A percentile compares a stretch with the other conserved stretches of the same genome.
Conservation (phyloP, 306 rosid species). For the Pterocarpus santalinus region DNA sequence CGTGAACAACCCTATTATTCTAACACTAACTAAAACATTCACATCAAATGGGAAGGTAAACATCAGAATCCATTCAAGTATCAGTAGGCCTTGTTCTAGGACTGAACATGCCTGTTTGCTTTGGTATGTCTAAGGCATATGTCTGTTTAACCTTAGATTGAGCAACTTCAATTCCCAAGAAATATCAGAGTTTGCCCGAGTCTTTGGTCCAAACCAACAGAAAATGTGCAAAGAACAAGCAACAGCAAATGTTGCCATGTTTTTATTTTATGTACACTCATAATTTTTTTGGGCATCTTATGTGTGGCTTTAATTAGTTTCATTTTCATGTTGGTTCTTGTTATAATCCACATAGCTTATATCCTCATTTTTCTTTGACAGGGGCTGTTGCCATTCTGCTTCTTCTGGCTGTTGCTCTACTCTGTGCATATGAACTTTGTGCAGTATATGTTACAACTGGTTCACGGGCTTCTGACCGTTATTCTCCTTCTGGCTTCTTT, state of each 20-base stretch:
- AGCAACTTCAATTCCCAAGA: background rate
- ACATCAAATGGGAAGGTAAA: background rate
- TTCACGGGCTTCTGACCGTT: constrained; percentile 92
- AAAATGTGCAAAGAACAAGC: background rate
- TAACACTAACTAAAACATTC: background rate
- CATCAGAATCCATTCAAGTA: background rate
- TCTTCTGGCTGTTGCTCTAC: constrained; percentile 96
- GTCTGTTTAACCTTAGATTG: background rate
- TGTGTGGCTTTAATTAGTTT: constrained; percentile 16
- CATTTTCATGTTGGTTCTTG: constrained; percentile 5
- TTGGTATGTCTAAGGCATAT: background rate
- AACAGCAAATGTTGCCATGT: background rate
- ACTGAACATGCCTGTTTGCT: background rate
- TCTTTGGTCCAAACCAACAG: background rate
- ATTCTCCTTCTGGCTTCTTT: constrained; percentile 99
- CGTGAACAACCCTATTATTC: background rate
- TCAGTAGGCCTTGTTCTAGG: background rate
- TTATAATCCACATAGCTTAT: constrained; percentile 14
- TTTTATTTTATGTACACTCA: background rate
- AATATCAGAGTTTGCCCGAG: constrained; percentile 4
- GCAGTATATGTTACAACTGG: constrained; percentile 99
- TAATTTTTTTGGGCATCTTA: constrained; percentile 9
- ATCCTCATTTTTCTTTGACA: constrained; percentile 51
- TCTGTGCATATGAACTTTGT: constrained; percentile 96
- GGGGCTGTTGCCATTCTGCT: constrained; percentile 98